Conservation (phyloP, 352 stramenopile genomes). For the Phytophthora colocasiae region DNA sequence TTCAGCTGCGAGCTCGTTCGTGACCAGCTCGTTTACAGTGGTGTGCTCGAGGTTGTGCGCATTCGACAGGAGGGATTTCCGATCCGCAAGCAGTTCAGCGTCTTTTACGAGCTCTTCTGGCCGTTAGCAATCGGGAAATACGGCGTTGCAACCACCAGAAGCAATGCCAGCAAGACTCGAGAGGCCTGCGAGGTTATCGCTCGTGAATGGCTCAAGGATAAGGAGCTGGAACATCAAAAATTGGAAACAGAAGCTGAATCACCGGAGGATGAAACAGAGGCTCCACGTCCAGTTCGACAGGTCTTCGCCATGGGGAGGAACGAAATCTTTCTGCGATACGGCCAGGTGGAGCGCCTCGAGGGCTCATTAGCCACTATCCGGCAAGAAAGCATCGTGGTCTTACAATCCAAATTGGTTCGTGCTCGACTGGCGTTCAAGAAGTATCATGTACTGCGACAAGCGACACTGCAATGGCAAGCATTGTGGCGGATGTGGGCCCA, state of each 20-base stretch:
- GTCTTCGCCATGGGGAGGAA: conserved; percentile 73
- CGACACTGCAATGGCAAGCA: conserved; percentile 52
- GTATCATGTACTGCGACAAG: conserved; percentile 50
- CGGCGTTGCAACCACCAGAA: conserved; percentile 26
- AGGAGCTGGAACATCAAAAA: conserved; percentile 26
- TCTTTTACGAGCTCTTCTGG: conserved; percentile 83
- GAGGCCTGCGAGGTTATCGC: conserved; percentile 62
- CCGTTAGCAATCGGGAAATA: conserved; percentile 46
- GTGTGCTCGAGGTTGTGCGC: conserved; percentile 93
- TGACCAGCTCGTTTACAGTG: conserved; percentile 93
- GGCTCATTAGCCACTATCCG: conserved; percentile 50
- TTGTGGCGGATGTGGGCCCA: conserved; percentile 56
- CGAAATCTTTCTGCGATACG: conserved; percentile 83
- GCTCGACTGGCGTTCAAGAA: conserved; percentile 42
- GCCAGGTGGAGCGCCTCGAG: conserved; percentile 78
- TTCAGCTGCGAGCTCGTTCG: conserved; percentile 91
- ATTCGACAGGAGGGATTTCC: conserved; percentile 93
- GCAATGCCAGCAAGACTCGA: conserved; percentile 30
- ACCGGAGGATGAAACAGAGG: conserved; percentile 30
- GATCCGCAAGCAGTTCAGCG: conserved; percentile 78
- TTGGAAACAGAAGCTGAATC: conserved; percentile 17
- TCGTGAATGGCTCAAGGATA: conserved; percentile 53
- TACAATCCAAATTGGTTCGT: conserved; percentile 66
- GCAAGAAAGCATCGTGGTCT: conserved; percentile 50
- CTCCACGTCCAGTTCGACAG: conserved; percentile 22